Evolutionary conservation across 768 basidiomycete genomes (phyloP), one percentile per base, ranked within the genome.

Genomic region (Serendipita sp.): DNA sequence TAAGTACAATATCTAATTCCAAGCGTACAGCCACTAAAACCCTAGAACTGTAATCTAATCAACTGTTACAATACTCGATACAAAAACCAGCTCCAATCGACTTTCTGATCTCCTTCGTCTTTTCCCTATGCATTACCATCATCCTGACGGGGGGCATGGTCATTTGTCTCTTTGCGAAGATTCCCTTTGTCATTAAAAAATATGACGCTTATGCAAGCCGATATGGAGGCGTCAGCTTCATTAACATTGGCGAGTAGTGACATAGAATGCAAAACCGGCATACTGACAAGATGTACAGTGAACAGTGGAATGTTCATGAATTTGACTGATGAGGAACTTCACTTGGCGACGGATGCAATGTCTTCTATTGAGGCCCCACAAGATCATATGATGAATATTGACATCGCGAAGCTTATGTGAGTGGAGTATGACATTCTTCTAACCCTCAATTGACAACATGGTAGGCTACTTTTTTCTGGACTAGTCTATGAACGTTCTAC

Each of bases 401-500:
- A 69, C 44, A 60, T 69, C 2, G 68, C 68, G 34, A 69, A 69
- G 38, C 34, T 69, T 28, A 24, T 65, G 68, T 69, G 38, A 15
- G 68, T 51, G 13, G 7, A 41, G 38, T 16, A 51, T 8, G 8
- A 16, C 4, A 18, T 51, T 32, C 30, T 5, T 32, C 16, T 51
- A 51, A 18, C n/a, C 48, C n/a, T 5, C n/a, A 51, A 18, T 51
- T 51, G 30, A 8, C 30, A 18, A 18, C 48, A n/a, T n/a, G 8
- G 8, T 7, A 69, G 68, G 2, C 64, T 70, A 3, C 68, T 70
- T 41, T 51, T 69, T 30, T 34, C 69, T 45, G 30, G 65, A 4
- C 63, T 69, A 7, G 68, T 69, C 28, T 69, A 69, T 45, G 66
- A 69, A 54, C 68, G 64, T 38, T 63, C 65, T 0, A 56, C 41